Percentiles rank a stretch among this genome's conserved stretches.
Evolutionary conservation across 768 basidiomycete species (phyloP).

Genomic region (Mycena leptocephala): DNA sequence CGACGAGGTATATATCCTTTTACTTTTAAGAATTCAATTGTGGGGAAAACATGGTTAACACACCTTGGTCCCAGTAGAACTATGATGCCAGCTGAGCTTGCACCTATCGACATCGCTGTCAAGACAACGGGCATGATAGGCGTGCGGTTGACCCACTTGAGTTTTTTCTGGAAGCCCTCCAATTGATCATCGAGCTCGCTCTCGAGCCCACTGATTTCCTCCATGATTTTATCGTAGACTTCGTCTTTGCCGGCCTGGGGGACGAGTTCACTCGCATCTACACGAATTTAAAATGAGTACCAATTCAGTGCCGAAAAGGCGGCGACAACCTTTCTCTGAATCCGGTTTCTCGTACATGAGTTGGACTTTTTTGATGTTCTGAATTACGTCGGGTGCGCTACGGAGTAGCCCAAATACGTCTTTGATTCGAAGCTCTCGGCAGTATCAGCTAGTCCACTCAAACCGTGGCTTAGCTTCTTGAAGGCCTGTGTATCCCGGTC

Average conservation of each 20-base stretch:
- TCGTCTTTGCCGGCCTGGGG: constrained; percentile 91
- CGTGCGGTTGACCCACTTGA: constrained; percentile 66
- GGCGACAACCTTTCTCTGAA: constrained; percentile 69
- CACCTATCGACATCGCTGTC: constrained; percentile 61
- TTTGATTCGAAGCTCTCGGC: constrained; percentile 85
- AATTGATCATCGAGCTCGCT: constrained; percentile 78
- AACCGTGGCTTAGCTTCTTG: constrained; percentile 77
- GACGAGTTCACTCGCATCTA: constrained; percentile 80
- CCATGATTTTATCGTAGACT: constrained; percentile 84
- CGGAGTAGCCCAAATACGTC: constrained; percentile 83
- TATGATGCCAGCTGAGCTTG: constrained; percentile 80
- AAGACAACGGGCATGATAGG: constrained; percentile 44
- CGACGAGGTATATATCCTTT: constrained; percentile 93
- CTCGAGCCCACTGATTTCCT: constrained; percentile 82
- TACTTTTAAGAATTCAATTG: background rate
- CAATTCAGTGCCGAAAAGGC: background rate
- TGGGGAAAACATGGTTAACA: background rate
- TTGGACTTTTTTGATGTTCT: constrained; percentile 82
- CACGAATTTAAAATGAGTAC: constrained; percentile 11
- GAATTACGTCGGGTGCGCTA: constrained; percentile 84
- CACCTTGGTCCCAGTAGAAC: constrained; percentile 88
- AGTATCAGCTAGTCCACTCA: constrained; percentile 73
- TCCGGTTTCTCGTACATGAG: constrained; percentile 74
- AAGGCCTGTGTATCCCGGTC: constrained; percentile 70
- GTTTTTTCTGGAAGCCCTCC: constrained; percentile 75